Evolutionary conservation across 2,329 filamentous ascomycete species (phyloP), one percentile per base, ranked within the genome.

Genomic region (Curvularia spicifera): DNA sequence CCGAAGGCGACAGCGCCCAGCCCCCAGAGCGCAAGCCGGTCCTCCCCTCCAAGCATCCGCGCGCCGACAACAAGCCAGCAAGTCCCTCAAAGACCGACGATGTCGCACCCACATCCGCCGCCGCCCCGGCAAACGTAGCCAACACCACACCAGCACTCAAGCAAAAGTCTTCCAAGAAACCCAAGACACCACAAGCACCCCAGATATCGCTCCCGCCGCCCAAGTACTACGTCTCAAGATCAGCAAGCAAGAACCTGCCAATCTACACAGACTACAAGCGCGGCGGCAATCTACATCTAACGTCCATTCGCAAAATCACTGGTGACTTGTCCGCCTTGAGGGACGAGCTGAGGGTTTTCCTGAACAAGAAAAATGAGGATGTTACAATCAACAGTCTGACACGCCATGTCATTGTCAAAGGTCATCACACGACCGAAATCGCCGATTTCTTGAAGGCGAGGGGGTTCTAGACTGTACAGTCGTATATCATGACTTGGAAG

Each of bases 221-320:
- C 9, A 84, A 86, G 10, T 97, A 93, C 81, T 84, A 88, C 69
- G 84, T 98, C 64, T 82, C 82, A 51, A 89, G 92, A 61, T 94
- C 91, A 3, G 79, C 82, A 1, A 88, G 85, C 37, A 85, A 87
- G 47, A 87, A 91, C 65, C 80, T 95, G 2, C 87, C 91, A 24
- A 85, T 98, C 44, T 99, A 98, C 79, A 82, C 87, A 15, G 82
- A 87, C 65, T 81, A 79, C 64, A 93, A 91, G 80, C 83, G 87
- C 12, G 92, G 92, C 51, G 91, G 91, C 13, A 95, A 91, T 64
- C 83, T 88, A 72, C 86, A 87, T 69, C 78, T 90, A 69, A 96
- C 94, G 5, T 78, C 86, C 56, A 79, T 99, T 55, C 90, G 92
- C 75, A 93, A 91, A 78, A 84, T 94, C 49, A 87, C 91, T 56